Evolutionary conservation across 169 alveolate genomes (phyloP).

Genomic region (Cystoisospora suis): DNA sequence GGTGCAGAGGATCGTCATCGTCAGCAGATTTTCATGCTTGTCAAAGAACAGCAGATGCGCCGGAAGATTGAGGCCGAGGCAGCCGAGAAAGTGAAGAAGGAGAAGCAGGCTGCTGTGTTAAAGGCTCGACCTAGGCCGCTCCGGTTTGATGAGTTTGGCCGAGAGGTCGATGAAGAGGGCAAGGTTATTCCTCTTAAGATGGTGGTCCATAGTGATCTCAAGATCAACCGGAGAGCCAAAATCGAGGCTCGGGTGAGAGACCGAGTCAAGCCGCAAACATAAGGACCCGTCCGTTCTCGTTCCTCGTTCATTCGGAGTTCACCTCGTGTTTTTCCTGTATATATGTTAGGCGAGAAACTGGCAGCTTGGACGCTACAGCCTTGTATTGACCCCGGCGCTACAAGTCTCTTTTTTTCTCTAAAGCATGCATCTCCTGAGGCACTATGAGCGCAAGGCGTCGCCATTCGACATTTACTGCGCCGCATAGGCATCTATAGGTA

Average conservation of each 20-base stretch:
- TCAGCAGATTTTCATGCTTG: background rate
- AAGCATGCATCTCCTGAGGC: too few species aligned
- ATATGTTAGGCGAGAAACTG: too few species aligned
- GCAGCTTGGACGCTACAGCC: too few species aligned
- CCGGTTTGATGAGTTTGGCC: conserved; percentile 53
- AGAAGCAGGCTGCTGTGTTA: background rate
- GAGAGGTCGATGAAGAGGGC: conserved; percentile 63
- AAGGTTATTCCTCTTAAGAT: conserved; percentile 33
- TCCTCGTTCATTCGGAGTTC: too few species aligned
- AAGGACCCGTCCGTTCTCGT: too few species aligned
- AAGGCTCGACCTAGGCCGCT: conserved; percentile 47
- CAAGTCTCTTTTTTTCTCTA: too few species aligned
- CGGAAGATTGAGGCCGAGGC: conserved; percentile 11
- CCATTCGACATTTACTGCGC: too few species aligned
- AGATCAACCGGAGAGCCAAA: conserved; percentile 6
- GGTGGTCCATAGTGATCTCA: background rate
- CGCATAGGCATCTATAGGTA: too few species aligned
- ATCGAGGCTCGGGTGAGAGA: background rate
- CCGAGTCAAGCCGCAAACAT: background rate
- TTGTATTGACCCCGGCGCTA: too few species aligned
- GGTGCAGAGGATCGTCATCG: background rate
- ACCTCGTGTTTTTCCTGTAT: too few species aligned
- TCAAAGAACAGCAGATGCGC: background rate
- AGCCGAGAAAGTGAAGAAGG: background rate
- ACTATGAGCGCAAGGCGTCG: too few species aligned